phyloP scores from a whole-genome alignment of 768 basidiomycete genomes.

The Phanerochaete carnosa region DNA sequence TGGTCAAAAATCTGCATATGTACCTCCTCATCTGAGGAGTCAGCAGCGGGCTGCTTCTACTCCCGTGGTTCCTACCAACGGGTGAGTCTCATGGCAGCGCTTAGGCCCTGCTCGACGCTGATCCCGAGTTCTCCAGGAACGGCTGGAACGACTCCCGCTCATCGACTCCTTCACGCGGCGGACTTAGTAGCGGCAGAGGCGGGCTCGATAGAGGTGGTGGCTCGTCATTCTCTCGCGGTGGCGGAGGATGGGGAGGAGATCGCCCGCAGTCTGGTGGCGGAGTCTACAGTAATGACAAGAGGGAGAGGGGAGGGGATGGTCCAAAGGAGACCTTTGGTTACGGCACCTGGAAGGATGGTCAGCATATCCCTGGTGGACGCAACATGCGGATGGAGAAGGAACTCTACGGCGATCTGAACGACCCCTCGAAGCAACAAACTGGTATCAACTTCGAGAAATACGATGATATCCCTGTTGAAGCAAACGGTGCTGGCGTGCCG shows the following conservation, averaged over 20 bases:
- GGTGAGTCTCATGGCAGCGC: constrained; percentile 38
- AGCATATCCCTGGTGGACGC: constrained; percentile 78
- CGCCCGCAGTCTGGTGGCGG: constrained; percentile 21
- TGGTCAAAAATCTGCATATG: constrained; percentile 72
- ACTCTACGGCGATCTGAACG: constrained; percentile 85
- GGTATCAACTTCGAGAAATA: constrained; percentile 99
- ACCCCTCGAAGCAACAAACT: constrained; percentile 87
- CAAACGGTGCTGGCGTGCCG: constrained; percentile 95
- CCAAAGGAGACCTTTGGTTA: constrained; percentile 54
- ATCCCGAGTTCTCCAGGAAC: constrained; percentile 40
- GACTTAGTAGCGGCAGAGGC: constrained; percentile 40
- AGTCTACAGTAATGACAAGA: constrained; percentile 17
- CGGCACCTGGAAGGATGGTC: constrained; percentile 88
- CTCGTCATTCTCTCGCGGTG: constrained; percentile 32
- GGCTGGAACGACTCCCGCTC: constrained; percentile 75
- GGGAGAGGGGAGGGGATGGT: constrained; percentile 21
- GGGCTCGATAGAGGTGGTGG: constrained; percentile 40
- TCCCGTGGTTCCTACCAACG: constrained; percentile 39
- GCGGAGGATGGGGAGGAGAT: constrained; percentile 35
- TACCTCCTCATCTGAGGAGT: constrained; percentile 85
- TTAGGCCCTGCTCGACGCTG: constrained; percentile 7
- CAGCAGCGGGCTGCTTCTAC: constrained; percentile 80
- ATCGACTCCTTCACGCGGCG: constrained; percentile 52
- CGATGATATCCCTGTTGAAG: constrained; percentile 99
- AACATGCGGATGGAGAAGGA: constrained; percentile 93